Conservation (phyloP, 352 stramenopile genomes). For the Phytophthora quininea region DNA sequence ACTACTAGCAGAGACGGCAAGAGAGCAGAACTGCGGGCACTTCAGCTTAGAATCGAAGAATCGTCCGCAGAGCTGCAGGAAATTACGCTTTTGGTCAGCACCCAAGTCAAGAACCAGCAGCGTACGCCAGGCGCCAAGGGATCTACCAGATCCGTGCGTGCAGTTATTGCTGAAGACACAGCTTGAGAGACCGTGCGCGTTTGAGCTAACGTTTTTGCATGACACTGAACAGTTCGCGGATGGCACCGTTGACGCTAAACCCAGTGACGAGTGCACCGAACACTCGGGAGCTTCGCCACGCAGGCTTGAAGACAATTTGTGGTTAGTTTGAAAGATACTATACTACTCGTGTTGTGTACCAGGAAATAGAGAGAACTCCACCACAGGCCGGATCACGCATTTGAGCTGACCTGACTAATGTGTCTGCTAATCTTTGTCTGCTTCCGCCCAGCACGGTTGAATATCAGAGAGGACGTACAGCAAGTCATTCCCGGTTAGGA, state of each 20-base stretch:
- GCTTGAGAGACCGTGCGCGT: neutral
- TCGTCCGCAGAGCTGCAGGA: slow-evolving; percentile 38
- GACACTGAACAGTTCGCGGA: slow-evolving; percentile 24
- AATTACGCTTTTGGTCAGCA: slow-evolving; percentile 10
- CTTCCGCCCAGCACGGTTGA: slow-evolving; percentile 71
- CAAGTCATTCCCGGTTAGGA: slow-evolving; percentile 78
- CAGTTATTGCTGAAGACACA: slow-evolving; percentile 7
- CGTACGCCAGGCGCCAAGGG: neutral
- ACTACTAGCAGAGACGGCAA: slow-evolving; percentile 5
- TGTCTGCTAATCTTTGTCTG: slow-evolving; percentile 17
- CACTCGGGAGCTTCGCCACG: slow-evolving; percentile 19
- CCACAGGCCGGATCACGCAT: slow-evolving; percentile 5
- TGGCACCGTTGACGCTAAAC: slow-evolving; percentile 8
- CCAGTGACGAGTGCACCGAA: neutral
- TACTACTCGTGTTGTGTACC: slow-evolving; percentile 22
- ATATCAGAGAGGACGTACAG: slow-evolving; percentile 85
- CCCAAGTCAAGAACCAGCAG: neutral
- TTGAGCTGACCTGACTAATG: neutral
- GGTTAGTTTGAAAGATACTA: slow-evolving; percentile 28
- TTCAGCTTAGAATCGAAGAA: slow-evolving; percentile 42
- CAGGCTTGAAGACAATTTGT: slow-evolving; percentile 26
- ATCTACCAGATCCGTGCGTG: slow-evolving; percentile 29
- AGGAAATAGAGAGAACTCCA: slow-evolving; percentile 32
- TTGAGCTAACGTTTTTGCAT: slow-evolving; percentile 20
- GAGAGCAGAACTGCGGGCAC: slow-evolving; percentile 25